Evolutionary conservation across 2,329 filamentous ascomycete genomes (phyloP).

Genomic region (Colletotrichum coccodes): DNA sequence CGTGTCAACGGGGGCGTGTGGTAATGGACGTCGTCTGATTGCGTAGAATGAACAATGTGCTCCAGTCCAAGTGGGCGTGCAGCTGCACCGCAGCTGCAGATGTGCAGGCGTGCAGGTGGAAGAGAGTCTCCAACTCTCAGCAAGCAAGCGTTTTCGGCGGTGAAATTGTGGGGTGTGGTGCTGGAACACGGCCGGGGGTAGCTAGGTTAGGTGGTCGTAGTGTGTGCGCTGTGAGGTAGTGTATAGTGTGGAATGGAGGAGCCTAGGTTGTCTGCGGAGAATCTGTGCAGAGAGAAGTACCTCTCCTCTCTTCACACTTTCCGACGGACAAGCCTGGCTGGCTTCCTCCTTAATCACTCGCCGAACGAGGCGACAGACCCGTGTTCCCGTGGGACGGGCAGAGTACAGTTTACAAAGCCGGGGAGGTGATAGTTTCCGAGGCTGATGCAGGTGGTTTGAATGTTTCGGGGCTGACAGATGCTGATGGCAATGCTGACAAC

Average conservation of each 20-base stretch:
- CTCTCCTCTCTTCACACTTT: neutral
- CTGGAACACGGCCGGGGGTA: slow-evolving; percentile 19
- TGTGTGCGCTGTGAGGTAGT: neutral
- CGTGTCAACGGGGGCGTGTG: slow-evolving; percentile 25
- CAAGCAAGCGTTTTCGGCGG: slow-evolving; percentile 27
- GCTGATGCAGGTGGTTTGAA: neutral
- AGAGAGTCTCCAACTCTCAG: neutral
- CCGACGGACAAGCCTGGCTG: neutral
- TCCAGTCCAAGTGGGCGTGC: slow-evolving; percentile 1
- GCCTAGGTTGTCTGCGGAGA: neutral
- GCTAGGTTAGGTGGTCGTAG: slow-evolving; percentile 2
- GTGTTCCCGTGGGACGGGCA: neutral
- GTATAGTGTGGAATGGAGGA: no score
- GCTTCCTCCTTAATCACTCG: neutral
- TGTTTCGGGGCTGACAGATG: neutral
- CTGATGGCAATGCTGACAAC: neutral
- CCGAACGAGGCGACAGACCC: neutral
- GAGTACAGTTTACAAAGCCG: neutral
- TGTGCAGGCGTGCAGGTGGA: neutral
- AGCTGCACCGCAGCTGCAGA: neutral
- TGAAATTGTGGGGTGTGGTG: slow-evolving; percentile 27
- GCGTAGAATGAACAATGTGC: neutral
- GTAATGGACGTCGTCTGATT: slow-evolving; percentile 24
- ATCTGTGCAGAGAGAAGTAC: neutral
- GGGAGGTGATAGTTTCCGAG: neutral